Base-by-base conservation (phyloP, 1,284 basidiomycete species). In the Neolentinus lepideus region DNA sequence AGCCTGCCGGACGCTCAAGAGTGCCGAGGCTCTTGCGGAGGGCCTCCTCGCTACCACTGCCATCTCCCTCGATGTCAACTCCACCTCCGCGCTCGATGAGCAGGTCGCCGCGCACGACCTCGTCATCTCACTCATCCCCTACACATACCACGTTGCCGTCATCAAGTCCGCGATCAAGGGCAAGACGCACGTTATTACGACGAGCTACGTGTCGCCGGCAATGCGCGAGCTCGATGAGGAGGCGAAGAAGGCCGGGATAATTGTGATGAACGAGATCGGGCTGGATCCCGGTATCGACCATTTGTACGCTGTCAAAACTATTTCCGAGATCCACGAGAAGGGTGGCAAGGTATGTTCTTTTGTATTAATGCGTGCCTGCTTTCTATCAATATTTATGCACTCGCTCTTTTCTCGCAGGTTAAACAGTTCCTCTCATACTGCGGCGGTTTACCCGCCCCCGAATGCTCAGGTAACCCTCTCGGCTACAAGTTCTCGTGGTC, bases 401-500 rank as follows among this genome's bases (percentile, higher is more conserved):
- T n/a, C 56, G 16, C 25, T 57, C 29, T 52, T 10, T 22, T 11
- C 25, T 25, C 45, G 21, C 59, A 91, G 89, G 80, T 98, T 75
- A 96, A 93, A 73, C 79, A 91, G 66, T 99, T 99, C 84, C 76
- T 91, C 60, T 96, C 92, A 1, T 98, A 94, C 84, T 99, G 97
- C 65, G 94, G 96, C 71, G 97, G 96, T 58, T 86, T 98, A 43
- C 94, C 94, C 56, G 92, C 94, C 1, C 94, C 95, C 16, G 85
- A 93, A 65, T 85, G 88, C 63, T 85, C 93, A 14, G 85, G 88
- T 67, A 99, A 98, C 78, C 95, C 97, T 8, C 88, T 99, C 58
- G 96, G 97, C 27, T 99, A 98, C 86, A 98, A 98, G 74, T 98
- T 99, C 79, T 97, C 94, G 35, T 99, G 97, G 97, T 97, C 94